A percentile compares a stretch with the other conserved stretches of the same genome.
Conservation (phyloP, 2,329 filamentous ascomycete species). For the Dothiorella sarmentorum region DNA sequence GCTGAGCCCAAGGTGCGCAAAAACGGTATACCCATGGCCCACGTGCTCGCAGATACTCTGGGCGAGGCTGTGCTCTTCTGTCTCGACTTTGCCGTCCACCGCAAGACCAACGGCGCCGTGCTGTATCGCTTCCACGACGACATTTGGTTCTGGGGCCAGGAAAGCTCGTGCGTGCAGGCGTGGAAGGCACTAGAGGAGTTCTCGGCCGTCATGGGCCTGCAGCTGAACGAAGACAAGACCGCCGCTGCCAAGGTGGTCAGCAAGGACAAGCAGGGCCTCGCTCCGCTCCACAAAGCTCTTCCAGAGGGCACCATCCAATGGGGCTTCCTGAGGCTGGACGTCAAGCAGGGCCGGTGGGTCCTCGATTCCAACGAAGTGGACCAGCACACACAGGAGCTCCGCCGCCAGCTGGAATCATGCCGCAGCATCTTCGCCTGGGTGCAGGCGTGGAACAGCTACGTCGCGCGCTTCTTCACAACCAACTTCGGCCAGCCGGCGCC, state of each 20-base stretch:
- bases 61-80: conserved; percentile 62
- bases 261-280: conserved; percentile 22
- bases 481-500: conserved; percentile 57
- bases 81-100: conserved; percentile 63
- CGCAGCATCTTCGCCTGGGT: conserved; percentile 58
- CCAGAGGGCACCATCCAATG: conserved; percentile 55
- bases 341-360: conserved; percentile 52
- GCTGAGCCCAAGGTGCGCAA: conserved; percentile 46
- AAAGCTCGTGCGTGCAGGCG: conserved; percentile 51
- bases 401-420: conserved; percentile 54
- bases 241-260: conserved; percentile 47
- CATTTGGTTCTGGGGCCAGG: conserved; percentile 64
- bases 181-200: conserved; percentile 60
- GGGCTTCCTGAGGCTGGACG: conserved; percentile 58
- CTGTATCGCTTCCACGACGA: conserved; percentile 64
- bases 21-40: conserved; percentile 58
- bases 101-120: conserved; percentile 51
- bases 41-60: conserved; percentile 57
- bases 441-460: conserved; percentile 59
- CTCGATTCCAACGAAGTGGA: conserved; percentile 60
- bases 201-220: conserved; percentile 52
- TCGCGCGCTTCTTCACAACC: conserved; percentile 54
- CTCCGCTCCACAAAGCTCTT: conserved; percentile 34
- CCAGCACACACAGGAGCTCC: conserved; percentile 57
- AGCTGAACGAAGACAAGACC: conserved; percentile 58